Conservation (phyloP, 73 alveolate genomes). For the Symbiodinium pilosum region DNA sequence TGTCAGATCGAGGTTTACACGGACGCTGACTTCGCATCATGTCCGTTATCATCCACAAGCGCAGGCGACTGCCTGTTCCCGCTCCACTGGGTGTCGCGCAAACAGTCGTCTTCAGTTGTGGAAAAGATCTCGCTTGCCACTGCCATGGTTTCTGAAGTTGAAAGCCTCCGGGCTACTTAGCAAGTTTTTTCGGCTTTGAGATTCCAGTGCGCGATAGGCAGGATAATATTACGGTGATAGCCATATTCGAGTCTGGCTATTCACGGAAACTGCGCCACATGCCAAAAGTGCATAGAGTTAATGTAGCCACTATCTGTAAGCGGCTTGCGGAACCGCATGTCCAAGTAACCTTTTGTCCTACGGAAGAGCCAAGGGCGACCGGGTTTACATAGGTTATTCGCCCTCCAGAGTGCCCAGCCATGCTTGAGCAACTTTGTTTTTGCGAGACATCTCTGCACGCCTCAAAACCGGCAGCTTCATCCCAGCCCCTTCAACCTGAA, state of each 20-base stretch:
- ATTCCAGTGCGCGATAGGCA: too few species aligned
- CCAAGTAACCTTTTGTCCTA: background rate
- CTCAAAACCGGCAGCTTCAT: background rate
- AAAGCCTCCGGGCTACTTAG: too few species aligned
- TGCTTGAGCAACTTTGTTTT: background rate
- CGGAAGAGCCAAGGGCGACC: background rate
- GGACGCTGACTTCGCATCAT: background rate
- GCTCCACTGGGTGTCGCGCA: background rate
- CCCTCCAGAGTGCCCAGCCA: background rate
- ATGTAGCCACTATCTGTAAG: background rate
- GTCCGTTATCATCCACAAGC: background rate
- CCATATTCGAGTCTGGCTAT: too few species aligned
- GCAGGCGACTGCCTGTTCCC: background rate
- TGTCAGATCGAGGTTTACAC: background rate
- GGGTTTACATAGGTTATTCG: background rate
- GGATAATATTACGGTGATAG: too few species aligned
- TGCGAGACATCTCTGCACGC: background rate
- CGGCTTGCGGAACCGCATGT: background rate
- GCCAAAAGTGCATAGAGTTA: background rate
- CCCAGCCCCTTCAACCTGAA: background rate
- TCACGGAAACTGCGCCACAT: too few species aligned
- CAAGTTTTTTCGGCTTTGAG: too few species aligned
- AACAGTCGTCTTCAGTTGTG: background rate
- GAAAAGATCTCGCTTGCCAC: slow-evolving; percentile 5
- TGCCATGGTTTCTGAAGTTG: background rate